Conservation (phyloP, 495 filamentous ascomycete genomes). For the Hypoxylon trugodes region DNA sequence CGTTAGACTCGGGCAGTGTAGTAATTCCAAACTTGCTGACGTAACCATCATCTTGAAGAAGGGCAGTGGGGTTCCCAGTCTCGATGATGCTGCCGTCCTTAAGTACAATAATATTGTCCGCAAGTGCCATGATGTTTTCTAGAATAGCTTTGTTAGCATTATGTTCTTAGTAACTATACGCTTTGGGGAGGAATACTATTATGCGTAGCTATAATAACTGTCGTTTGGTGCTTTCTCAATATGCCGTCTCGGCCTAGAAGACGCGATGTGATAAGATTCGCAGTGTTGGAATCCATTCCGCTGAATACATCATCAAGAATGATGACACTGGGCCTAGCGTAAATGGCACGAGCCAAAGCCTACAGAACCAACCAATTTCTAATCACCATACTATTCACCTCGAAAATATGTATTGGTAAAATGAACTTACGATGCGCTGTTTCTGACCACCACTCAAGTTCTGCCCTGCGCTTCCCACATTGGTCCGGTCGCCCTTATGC, state of each 20-base stretch:
- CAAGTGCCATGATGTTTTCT: slow-evolving; percentile 1
- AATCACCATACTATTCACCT: too few species aligned
- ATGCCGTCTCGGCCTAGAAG: too few species aligned
- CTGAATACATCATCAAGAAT: neutral
- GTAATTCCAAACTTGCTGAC: neutral
- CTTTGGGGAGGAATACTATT: neutral
- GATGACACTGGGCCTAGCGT: neutral
- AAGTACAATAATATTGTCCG: neutral
- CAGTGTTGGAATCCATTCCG: neutral
- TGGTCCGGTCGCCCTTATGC: neutral
- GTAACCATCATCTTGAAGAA: neutral
- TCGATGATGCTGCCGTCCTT: neutral
- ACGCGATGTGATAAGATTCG: neutral
- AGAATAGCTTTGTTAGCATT: neutral
- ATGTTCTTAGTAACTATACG: too few species aligned
- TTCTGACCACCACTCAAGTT: neutral
- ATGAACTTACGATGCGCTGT: neutral
- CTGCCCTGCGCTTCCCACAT: neutral
- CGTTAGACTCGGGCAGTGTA: neutral
- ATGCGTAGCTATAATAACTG: neutral
- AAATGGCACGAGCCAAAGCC: neutral
- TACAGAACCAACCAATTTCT: too few species aligned
- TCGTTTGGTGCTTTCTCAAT: neutral
- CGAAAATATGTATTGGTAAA: neutral
- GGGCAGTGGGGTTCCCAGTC: neutral